A percentile compares a stretch with the other conserved stretches of the same genome.
Evolutionary conservation across 176 grass and related monocot genomes (phyloP).

Genomic region (Musa acuminata): DNA sequence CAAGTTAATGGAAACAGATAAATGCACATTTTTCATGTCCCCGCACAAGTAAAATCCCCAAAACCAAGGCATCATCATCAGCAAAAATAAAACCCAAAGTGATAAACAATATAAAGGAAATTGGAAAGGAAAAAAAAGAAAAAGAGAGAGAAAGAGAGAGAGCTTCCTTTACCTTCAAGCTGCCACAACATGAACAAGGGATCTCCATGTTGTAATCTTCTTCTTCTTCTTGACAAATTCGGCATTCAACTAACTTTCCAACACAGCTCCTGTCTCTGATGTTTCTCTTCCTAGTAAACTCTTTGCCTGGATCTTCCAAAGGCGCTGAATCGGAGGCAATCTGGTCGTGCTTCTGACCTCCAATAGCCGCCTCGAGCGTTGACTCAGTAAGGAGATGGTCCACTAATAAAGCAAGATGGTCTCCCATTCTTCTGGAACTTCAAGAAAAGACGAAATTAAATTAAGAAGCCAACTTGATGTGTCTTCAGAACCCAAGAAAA

Average conservation of each 20-base stretch:
- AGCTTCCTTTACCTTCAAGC: slow-evolving; percentile 53
- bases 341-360: slow-evolving; percentile 27
- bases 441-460: too few species aligned
- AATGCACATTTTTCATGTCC: too few species aligned
- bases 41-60: not conserved
- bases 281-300: slow-evolving; percentile 14
- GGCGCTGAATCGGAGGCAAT: slow-evolving; percentile 7
- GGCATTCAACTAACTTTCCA: slow-evolving; percentile 69
- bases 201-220: slow-evolving; percentile 70
- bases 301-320: not conserved
- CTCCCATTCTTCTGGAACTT: slow-evolving; percentile 48
- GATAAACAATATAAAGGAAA: not conserved
- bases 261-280: slow-evolving; percentile 5
- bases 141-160: not conserved
- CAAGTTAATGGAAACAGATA: too few species aligned
- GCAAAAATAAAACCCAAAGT: slow-evolving; percentile 3
- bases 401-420: slow-evolving; percentile 86
- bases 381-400: slow-evolving; percentile 81
- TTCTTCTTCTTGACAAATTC: slow-evolving; percentile 96
- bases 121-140: not conserved
- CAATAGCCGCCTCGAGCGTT: slow-evolving; percentile 64
- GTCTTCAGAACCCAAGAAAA: not conserved
- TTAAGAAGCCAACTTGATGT: not conserved
- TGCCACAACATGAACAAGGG: slow-evolving; percentile 84
- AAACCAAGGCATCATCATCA: not conserved